Evolutionary conservation across 495 filamentous ascomycete genomes (phyloP).

Genomic region (Evernia prunastri): DNA sequence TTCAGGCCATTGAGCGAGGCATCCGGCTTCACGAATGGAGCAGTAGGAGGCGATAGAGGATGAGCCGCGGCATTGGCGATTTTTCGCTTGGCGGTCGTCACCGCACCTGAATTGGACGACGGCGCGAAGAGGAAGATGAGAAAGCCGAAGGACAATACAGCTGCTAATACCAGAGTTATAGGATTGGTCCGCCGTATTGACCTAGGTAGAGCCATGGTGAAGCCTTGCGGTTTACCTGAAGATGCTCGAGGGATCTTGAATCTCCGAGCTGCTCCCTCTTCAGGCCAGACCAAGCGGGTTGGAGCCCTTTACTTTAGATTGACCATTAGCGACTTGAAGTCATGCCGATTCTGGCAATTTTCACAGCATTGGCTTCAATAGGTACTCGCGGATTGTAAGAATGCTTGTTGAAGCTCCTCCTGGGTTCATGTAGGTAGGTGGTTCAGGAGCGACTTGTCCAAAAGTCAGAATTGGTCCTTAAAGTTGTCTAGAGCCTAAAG

Average conservation of each 20-base stretch:
- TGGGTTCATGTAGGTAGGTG: not conserved
- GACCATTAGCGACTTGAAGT: conserved; percentile 9
- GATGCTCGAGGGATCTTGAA: conserved; percentile 5
- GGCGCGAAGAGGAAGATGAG: conserved; percentile 56
- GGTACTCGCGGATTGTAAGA: too few species aligned
- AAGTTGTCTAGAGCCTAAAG: not conserved
- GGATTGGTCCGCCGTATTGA: conserved; percentile 61
- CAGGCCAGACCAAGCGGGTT: conserved; percentile 5
- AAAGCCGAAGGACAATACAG: conserved; percentile 55
- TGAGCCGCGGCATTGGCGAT: conserved; percentile 59
- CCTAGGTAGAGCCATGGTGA: conserved; percentile 47
- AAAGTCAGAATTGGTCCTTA: not conserved
- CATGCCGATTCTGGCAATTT: not conserved
- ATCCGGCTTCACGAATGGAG: conserved; percentile 68
- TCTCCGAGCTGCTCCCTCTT: conserved; percentile 7
- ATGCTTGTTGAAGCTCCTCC: not conserved
- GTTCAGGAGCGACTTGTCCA: not conserved
- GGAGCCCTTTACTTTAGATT: not conserved
- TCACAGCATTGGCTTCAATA: not conserved
- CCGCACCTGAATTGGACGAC: conserved; percentile 37
- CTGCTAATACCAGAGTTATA: conserved; percentile 57
- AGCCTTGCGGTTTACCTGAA: conserved; percentile 2
- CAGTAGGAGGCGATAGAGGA: conserved; percentile 73
- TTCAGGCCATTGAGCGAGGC: conserved; percentile 48
- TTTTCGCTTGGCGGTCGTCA: conserved; percentile 43